phyloP scores from a whole-genome alignment of 2,329 filamentous ascomycete genomes.

The Uncinocarpus reesii region DNA sequence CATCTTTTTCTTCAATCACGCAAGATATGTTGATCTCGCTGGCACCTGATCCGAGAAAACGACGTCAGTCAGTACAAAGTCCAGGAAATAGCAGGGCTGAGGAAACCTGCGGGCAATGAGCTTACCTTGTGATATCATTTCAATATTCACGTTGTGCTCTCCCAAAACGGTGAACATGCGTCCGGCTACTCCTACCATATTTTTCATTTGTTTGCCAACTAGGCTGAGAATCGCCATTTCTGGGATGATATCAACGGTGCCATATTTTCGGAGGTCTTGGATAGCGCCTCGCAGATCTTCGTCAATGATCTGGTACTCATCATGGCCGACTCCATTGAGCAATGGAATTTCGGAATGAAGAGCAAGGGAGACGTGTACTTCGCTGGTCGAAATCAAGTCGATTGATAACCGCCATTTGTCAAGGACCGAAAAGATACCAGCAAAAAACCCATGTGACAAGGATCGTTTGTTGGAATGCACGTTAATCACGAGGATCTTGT shows the following conservation, averaged over 20 bases:
- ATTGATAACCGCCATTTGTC: constrained; percentile 81
- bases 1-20: constrained; percentile 84
- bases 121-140: constrained; percentile 97
- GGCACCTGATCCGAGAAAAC: constrained; percentile 52
- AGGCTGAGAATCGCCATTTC: constrained; percentile 94
- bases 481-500: constrained; percentile 92
- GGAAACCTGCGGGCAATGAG: constrained; percentile 1
- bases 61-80: too few relatives aligned
- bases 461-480: constrained; percentile 96
- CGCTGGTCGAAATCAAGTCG: constrained; percentile 89
- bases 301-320: constrained; percentile 46
- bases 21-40: constrained; percentile 99
- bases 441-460: constrained; percentile 91
- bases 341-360: constrained; percentile 66
- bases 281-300: constrained; percentile 56
- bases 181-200: constrained; percentile 89
- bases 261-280: constrained; percentile 65
- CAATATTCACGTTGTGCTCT: constrained; percentile 89
- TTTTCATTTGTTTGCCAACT: constrained; percentile 93
- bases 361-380: constrained; percentile 96
- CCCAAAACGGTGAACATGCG: constrained; percentile 92
- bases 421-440: constrained; percentile 82
- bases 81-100: too few relatives aligned
- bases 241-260: constrained; percentile 78
- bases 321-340: constrained; percentile 38